phyloP scores from a whole-genome alignment of 148 eudicot genomes.

The Rhododendron henanense region DNA sequence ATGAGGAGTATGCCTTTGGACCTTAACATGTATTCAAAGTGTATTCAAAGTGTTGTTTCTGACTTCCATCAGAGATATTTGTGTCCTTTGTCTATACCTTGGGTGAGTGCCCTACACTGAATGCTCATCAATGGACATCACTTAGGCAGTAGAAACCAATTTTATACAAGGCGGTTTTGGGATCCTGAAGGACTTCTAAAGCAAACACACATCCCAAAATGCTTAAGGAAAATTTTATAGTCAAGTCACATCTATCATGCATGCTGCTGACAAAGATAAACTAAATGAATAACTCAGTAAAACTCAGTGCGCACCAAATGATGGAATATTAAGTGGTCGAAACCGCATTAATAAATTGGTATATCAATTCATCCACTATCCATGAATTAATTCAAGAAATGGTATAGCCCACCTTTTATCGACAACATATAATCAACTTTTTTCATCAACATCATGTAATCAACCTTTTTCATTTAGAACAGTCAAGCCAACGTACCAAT shows the following conservation, averaged over 20 bases:
- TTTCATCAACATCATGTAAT: not conserved
- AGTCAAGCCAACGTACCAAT: conserved; percentile 49
- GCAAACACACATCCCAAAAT: not conserved
- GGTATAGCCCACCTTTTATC: not conserved
- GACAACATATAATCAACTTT: not conserved
- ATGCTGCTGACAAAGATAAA: not conserved
- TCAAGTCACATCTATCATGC: not conserved
- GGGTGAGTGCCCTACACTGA: not conserved
- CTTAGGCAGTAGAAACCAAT: not conserved
- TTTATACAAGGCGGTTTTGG: not conserved
- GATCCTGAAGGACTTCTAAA: not conserved
- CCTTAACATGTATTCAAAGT: not conserved
- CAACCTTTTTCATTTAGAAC: not conserved
- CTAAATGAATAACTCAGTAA: not conserved
- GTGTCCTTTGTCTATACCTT: not conserved
- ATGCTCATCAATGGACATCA: not conserved
- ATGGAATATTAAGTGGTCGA: not conserved
- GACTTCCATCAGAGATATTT: not conserved
- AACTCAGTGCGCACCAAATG: not conserved
- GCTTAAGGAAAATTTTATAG: not conserved
- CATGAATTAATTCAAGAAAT: not conserved
- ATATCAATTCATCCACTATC: not conserved
- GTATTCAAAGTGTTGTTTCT: not conserved
- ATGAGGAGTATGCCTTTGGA: not conserved
- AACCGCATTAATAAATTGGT: not conserved